phyloP scores from a whole-genome alignment of 495 filamentous ascomycete genomes.

The Talaromyces ruber region DNA sequence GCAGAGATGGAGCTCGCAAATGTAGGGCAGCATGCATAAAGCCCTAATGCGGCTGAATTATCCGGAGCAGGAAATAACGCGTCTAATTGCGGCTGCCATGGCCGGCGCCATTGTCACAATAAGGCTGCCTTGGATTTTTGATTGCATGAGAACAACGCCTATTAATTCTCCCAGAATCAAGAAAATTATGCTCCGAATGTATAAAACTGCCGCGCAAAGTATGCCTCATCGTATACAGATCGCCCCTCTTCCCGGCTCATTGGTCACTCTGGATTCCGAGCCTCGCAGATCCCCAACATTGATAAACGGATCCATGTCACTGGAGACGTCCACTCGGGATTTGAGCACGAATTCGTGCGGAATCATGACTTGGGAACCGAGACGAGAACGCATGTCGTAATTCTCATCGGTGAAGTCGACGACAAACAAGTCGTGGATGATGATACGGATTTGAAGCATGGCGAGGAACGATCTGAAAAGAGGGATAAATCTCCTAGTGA shows the following conservation, averaged over 20 bases:
- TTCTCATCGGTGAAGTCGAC: neutral
- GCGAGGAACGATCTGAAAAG: neutral
- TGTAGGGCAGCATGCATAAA: neutral
- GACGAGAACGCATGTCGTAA: no score
- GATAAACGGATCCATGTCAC: no score
- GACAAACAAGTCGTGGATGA: neutral
- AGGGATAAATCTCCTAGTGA: neutral
- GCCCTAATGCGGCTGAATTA: neutral
- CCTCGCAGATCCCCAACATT: no score
- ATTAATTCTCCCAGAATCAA: neutral
- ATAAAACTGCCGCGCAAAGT: neutral
- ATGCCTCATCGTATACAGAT: neutral
- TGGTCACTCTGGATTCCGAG: neutral
- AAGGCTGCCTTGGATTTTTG: no score
- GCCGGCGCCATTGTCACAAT: no score
- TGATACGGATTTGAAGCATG: neutral
- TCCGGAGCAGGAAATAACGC: no score
- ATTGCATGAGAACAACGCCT: no score
- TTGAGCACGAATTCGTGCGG: no score
- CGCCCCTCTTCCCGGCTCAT: neutral
- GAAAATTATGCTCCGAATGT: neutral
- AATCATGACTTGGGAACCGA: no score
- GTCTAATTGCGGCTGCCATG: no score
- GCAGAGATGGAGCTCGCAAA: no score
- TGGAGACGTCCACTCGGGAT: no score